A percentile compares a stretch with the other conserved stretches of the same genome.
Conservation (phyloP, 805 yeast genomes). For the Maudiozyma saulgeensis region DNA sequence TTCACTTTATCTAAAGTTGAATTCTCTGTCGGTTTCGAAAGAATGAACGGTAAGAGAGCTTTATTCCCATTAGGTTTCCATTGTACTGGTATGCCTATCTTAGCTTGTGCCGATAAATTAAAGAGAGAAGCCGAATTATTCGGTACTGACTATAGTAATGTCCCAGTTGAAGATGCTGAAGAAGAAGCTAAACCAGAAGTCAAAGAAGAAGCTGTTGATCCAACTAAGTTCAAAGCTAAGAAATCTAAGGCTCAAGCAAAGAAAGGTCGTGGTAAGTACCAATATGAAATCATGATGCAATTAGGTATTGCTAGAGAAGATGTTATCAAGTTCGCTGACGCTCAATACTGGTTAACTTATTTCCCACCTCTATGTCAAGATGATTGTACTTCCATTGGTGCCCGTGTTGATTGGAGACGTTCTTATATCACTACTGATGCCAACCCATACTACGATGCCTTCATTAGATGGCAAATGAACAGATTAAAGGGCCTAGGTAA, state of each 20-base stretch:
- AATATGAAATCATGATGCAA: slow-evolving; percentile 93
- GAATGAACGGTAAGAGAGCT: slow-evolving; percentile 89
- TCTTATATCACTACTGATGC: slow-evolving; percentile 90
- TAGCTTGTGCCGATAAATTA: slow-evolving; percentile 91
- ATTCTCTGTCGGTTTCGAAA: slow-evolving; percentile 84
- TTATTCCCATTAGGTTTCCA: slow-evolving; percentile 96
- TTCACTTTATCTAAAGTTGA: slow-evolving; percentile 93
- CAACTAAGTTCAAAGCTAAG: slow-evolving; percentile 83
- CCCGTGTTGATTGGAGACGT: slow-evolving; percentile 97
- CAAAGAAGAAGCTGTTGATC: slow-evolving; percentile 52
- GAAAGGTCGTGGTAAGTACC: slow-evolving; percentile 88
- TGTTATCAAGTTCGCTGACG: slow-evolving; percentile 79
- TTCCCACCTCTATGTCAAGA: slow-evolving; percentile 85
- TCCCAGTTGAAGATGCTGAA: slow-evolving; percentile 54
- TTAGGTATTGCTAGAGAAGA: slow-evolving; percentile 80
- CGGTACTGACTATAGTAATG: slow-evolving; percentile 69
- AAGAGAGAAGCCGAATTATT: slow-evolving; percentile 86
- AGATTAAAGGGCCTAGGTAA: slow-evolving; percentile 75
- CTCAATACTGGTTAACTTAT: slow-evolving; percentile 79
- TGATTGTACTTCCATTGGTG: slow-evolving; percentile 76
- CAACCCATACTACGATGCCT: slow-evolving; percentile 90
- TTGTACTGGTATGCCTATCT: slow-evolving; percentile 98
- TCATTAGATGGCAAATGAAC: slow-evolving; percentile 94
- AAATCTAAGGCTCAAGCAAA: slow-evolving; percentile 92
- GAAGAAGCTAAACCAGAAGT: slow-evolving; percentile 30